Evolutionary conservation across 1,284 basidiomycete genomes (phyloP).

Genomic region (Rhodotorula sp.): DNA sequence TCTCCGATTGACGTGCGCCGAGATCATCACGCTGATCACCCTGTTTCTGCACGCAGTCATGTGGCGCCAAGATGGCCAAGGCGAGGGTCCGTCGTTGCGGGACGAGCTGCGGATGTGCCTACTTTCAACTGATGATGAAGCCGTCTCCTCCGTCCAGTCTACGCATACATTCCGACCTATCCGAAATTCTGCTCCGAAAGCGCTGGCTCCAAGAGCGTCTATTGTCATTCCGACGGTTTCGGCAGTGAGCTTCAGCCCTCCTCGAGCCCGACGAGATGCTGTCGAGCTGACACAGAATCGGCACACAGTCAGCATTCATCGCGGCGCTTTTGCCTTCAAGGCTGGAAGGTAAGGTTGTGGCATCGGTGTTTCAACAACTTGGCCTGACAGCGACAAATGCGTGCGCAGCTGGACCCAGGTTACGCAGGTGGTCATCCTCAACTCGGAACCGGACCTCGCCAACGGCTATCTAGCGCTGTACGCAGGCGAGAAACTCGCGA

Average conservation of each 20-base stretch:
- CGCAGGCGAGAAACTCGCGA: constrained; percentile 6
- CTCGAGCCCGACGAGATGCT: not conserved
- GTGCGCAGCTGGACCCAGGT: constrained; percentile 17
- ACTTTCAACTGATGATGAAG: not conserved
- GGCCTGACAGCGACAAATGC: no score
- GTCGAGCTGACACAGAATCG: not conserved
- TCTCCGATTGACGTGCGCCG: no score
- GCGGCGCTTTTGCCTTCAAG: constrained; percentile 15
- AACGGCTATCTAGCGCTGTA: constrained; percentile 25
- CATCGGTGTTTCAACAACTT: no score
- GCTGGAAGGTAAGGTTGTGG: constrained; percentile 5
- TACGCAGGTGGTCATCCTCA: constrained; percentile 25
- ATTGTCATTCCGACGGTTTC: constrained; percentile 7
- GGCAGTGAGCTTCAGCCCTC: not conserved
- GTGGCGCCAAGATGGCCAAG: constrained; percentile 22
- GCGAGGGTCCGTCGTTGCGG: constrained; percentile 22
- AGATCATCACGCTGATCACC: not conserved
- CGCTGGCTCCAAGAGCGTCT: not conserved
- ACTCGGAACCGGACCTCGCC: constrained; percentile 12
- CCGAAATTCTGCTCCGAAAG: constrained; percentile 12
- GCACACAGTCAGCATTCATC: constrained; percentile 17
- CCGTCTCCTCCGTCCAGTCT: constrained; percentile 12
- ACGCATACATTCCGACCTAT: constrained; percentile 30
- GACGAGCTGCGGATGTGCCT: no score
- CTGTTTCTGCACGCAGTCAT: constrained; percentile 11